These are phyloP conservation scores for Pichia sp. DNA, from an alignment of 1,139 yeast species.

Conservation along the genomic window DNA sequence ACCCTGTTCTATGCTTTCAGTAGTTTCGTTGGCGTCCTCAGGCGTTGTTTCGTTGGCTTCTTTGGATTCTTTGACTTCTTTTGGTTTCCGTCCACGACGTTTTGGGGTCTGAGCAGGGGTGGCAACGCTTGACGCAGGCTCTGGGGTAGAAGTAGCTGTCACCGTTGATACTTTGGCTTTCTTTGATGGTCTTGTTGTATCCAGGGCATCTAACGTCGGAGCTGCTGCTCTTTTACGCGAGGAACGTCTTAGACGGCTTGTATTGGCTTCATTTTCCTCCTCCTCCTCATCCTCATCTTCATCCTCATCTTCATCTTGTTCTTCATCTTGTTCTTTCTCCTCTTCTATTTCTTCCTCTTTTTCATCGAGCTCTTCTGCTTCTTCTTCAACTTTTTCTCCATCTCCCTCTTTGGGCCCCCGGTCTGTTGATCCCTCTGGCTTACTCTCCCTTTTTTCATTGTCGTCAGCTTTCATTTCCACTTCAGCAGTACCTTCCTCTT, in stretches of 20 bases:
- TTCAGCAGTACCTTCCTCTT: not conserved
- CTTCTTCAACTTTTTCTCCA: not conserved
- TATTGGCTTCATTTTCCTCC: not conserved
- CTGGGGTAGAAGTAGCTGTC: no score
- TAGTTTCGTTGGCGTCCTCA: no score
- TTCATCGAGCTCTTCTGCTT: conserved; percentile 2
- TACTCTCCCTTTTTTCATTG: not conserved
- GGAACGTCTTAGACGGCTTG: conserved; percentile 3
- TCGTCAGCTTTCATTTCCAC: not conserved
- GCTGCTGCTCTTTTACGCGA: conserved; percentile 2
- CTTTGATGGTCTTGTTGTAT: no score
- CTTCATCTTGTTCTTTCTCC: conserved; percentile 2
- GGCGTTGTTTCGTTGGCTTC: not conserved
- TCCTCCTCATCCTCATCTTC: conserved; percentile 2
- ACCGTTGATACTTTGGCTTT: no score
- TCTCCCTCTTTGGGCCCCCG: conserved; percentile 1
- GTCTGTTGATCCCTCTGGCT: not conserved
- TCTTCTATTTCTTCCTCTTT: conserved; percentile 2
- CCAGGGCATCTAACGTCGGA: no score
- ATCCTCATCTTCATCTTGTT: conserved; percentile 8
- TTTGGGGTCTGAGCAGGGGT: conserved; percentile 2
- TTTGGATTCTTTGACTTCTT: not conserved
- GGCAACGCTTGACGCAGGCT: no score
- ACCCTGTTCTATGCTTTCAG: conserved; percentile 2
- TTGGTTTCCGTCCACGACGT: conserved; percentile 10